phyloP scores from a whole-genome alignment of 2,329 filamentous ascomycete genomes.

The Beauveria scarabaeidicola region DNA sequence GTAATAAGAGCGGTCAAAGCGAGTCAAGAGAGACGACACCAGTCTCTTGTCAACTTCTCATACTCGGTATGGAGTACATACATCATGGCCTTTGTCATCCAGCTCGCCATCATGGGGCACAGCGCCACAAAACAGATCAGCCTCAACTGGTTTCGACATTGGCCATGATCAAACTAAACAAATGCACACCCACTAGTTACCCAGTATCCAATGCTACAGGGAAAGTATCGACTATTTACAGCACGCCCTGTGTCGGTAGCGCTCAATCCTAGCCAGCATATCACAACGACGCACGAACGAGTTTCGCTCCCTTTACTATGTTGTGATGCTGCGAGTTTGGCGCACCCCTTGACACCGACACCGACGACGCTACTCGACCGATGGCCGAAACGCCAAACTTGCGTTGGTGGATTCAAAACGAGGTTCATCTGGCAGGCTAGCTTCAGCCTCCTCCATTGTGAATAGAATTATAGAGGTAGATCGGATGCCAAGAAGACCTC shows the following conservation, averaged over 20 bases:
- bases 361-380: neutral
- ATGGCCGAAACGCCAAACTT: neutral
- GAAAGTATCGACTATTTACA: neutral
- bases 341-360: neutral
- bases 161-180: constrained; percentile 9
- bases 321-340: neutral
- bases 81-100: too few species aligned
- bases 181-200: neutral
- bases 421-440: neutral
- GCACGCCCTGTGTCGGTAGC: neutral
- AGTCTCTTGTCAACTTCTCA: too few species aligned
- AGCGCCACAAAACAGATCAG: constrained; percentile 8
- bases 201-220: constrained; percentile 1
- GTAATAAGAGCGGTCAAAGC: too few species aligned
- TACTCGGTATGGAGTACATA: too few species aligned
- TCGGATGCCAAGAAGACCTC: constrained; percentile 5
- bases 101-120: too few species aligned
- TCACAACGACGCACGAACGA: neutral
- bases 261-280: neutral
- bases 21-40: too few species aligned
- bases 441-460: neutral
- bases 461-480: neutral
- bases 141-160: constrained; percentile 2
- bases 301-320: neutral
- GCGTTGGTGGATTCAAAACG: neutral